These are phyloP conservation scores for Symbiodinium natans DNA, from an alignment of 73 alveolate species.

Conservation along the genomic window DNA sequence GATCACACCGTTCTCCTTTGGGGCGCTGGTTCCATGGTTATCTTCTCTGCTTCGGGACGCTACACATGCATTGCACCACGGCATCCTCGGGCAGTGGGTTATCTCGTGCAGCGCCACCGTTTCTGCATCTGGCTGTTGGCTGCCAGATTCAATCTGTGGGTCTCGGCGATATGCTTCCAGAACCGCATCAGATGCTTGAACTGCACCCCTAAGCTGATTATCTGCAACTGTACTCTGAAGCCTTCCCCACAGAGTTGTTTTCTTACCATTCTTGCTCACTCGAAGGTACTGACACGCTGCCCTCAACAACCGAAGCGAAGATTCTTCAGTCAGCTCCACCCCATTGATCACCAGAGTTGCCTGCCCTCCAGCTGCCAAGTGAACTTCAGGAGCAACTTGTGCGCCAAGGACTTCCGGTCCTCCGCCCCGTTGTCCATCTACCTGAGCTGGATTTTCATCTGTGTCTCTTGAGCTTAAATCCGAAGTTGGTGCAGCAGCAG, in stretches of 20 bases:
- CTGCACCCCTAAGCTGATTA: not conserved
- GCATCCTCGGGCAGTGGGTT: not conserved
- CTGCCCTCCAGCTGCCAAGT: not conserved
- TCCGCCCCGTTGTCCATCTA: not conserved
- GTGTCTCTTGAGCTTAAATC: too few species aligned
- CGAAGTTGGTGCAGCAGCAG: too few species aligned
- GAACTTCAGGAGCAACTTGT: not conserved
- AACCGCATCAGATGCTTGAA: not conserved
- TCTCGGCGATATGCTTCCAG: not conserved
- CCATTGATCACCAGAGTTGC: not conserved
- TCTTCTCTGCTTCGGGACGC: not conserved
- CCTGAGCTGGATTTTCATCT: not conserved
- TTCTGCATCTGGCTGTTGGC: not conserved
- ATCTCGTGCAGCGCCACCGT: not conserved
- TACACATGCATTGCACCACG: not conserved
- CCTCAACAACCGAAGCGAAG: not conserved
- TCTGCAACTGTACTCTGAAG: not conserved
- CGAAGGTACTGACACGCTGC: not conserved
- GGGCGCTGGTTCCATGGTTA: not conserved
- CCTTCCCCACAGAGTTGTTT: not conserved
- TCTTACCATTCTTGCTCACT: not conserved
- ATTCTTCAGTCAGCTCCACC: not conserved
- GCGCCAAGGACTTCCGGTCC: not conserved
- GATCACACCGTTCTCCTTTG: not conserved
- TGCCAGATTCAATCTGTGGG: not conserved